These are phyloP conservation scores for Triticum aestivum DNA, from an alignment of 176 grass and related monocot species.

Conservation along the genomic window IWGSC_CS_RefSeq_v2.1 NC_057814.1:121614497-121614996, in stretches of 20 bases:
- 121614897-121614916: background rate
- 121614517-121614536: background rate
- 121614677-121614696: conserved; percentile 57
- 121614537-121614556: background rate
- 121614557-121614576: too few relatives aligned
- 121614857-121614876: background rate
- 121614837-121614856: conserved; percentile 59
- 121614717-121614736: conserved; percentile 54
- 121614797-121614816: conserved; percentile 95
- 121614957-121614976: conserved; percentile 35
- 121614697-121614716: conserved; percentile 64
- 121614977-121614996: conserved; percentile 68
- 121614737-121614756: conserved; percentile 65
- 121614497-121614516: background rate
- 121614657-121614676: conserved; percentile 74
- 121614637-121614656: conserved; percentile 91
- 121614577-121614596: conserved; percentile 77
- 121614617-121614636: conserved; percentile 60
- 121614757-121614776: conserved; percentile 65
- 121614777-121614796: conserved; percentile 77
- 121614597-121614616: conserved; percentile 85
- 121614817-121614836: conserved; percentile 90
- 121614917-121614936: background rate
- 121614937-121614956: conserved; percentile 63
- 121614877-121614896: background rate